Conservation (phyloP, 1,284 basidiomycete genomes). For the Cutaneotrichosporon mucoides region DNA sequence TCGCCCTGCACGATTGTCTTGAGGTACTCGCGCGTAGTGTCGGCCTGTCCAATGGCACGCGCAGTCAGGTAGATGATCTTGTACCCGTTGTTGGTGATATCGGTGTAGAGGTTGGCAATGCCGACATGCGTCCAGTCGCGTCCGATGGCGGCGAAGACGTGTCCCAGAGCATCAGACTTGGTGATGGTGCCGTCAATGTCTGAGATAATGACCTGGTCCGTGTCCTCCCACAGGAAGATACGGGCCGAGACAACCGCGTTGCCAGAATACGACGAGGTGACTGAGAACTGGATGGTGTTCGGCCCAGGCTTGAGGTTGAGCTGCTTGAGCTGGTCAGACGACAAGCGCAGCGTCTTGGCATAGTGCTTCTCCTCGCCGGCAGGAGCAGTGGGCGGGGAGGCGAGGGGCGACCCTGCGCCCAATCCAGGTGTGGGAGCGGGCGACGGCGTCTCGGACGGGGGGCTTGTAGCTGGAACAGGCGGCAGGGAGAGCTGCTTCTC, state of each 20-base stretch:
- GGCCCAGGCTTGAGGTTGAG: constrained; percentile 81
- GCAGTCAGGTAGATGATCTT: constrained; percentile 98
- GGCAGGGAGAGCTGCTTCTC: not conserved
- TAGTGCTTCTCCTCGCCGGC: constrained; percentile 53
- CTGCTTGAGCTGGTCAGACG: constrained; percentile 82
- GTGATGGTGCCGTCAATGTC: constrained; percentile 99
- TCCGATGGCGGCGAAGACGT: constrained; percentile 97
- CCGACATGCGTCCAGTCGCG: constrained; percentile 99
- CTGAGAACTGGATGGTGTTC: constrained; percentile 90
- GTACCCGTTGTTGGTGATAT: constrained; percentile 94
- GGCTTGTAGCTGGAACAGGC: not conserved
- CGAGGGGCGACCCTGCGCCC: not conserved
- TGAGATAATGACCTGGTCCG: constrained; percentile 85
- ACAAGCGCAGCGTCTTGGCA: constrained; percentile 86
- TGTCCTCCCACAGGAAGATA: constrained; percentile 93
- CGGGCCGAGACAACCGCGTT: constrained; percentile 82
- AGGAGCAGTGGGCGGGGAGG: not conserved
- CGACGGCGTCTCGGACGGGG: constrained; percentile 1
- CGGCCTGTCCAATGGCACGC: constrained; percentile 95
- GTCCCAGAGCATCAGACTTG: constrained; percentile 96
- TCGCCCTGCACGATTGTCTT: constrained; percentile 93
- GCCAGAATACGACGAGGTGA: constrained; percentile 76
- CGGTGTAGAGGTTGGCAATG: constrained; percentile 96
- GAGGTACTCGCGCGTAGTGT: constrained; percentile 92
- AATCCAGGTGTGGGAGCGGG: not conserved